These are phyloP conservation scores for Aspergillus affinis DNA, from an alignment of 495 filamentous ascomycete genomes.

Conservation along the genomic window DNA sequence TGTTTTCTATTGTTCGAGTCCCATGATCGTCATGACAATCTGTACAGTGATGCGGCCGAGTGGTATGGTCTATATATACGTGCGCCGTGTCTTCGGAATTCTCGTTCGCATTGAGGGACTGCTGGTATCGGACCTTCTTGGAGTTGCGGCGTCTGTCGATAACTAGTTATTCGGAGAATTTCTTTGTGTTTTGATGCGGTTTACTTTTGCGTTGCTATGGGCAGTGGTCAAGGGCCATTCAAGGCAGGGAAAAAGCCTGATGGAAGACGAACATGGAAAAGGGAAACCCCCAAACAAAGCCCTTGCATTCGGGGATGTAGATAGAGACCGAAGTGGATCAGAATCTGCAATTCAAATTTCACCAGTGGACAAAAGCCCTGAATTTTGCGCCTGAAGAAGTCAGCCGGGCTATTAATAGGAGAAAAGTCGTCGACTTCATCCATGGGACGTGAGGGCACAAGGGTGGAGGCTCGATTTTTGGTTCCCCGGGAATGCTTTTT, in stretches of 20 bases:
- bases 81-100: slow-evolving; percentile 7
- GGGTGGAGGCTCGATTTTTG: background rate
- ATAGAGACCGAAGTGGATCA: slow-evolving; percentile 14
- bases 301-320: slow-evolving; percentile 22
- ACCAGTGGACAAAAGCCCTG: background rate
- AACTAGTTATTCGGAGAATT: slow-evolving; percentile 9
- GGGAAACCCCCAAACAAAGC: slow-evolving; percentile 5
- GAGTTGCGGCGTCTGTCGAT: slow-evolving; percentile 12
- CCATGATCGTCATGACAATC: background rate
- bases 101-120: slow-evolving; percentile 26
- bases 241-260: slow-evolving; percentile 3
- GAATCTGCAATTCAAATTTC: slow-evolving; percentile 7
- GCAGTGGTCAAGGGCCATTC: background rate
- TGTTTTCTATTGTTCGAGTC: slow-evolving; percentile 17
- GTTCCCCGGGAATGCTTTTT: background rate
- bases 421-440: background rate
- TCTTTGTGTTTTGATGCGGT: background rate
- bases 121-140: slow-evolving; percentile 23
- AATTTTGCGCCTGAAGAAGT: background rate
- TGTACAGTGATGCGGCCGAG: slow-evolving; percentile 15
- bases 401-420: background rate
- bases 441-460: background rate
- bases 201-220: slow-evolving; percentile 7
- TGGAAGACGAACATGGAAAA: background rate
- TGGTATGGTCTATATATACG: slow-evolving; percentile 21